Base-by-base conservation (phyloP, 2,329 filamentous ascomycete genomes). In the Elsinoe ampelina region DNA sequence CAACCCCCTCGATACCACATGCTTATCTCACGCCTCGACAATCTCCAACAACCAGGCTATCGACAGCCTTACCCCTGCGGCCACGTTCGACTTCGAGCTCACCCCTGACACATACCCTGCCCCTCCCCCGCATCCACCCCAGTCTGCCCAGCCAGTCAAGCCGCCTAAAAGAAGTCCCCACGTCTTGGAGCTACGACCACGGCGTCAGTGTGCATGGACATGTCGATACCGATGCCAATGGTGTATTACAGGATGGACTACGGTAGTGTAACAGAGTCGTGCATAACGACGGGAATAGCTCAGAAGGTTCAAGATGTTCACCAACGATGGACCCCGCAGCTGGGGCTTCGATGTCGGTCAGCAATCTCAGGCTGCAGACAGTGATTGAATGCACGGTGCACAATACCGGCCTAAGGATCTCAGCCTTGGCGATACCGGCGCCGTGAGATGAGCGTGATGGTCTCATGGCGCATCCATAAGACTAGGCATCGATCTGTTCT, bases 151-250 rank as follows among this genome's bases (percentile, higher is more conserved):
- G 43, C 22, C 43, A 34, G 43, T 13, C 43, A 48, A 48, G 22
- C 8, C 43, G 11, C 43, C 12, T 5, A 15, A n/a, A n/a, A n/a
- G 15, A 32, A 32, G 43, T 12, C 22, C 22, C 22, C 22, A 6
- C 22, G 22, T 26, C 22, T 50, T 35, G 26, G 26, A 15, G 26
- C 12, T 35, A n/a, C 13, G 11, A 26, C 42, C 22, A 15, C 26
- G 5, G 12, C 26, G 45, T 50, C 32, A 50, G 26, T 26, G 12
- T 30, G 45, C 45, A 50, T 34, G 45, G 35, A 50, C 45, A 50
- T 50, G 45, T 50, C 45, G 45, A 17, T 26, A 17, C 30, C 26
- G 45, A 50, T 50, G 41, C 41, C 41, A 45, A 45, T 45, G 41
- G 20, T 45, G 41, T 22, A 19, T 13, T 11, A 12, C 19, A 12